A percentile compares a stretch with the other conserved stretches of the same genome.
These are phyloP conservation scores for Prosopis cineraria DNA, from an alignment of 306 rosid genomes.

Conservation along the genomic window DNA sequence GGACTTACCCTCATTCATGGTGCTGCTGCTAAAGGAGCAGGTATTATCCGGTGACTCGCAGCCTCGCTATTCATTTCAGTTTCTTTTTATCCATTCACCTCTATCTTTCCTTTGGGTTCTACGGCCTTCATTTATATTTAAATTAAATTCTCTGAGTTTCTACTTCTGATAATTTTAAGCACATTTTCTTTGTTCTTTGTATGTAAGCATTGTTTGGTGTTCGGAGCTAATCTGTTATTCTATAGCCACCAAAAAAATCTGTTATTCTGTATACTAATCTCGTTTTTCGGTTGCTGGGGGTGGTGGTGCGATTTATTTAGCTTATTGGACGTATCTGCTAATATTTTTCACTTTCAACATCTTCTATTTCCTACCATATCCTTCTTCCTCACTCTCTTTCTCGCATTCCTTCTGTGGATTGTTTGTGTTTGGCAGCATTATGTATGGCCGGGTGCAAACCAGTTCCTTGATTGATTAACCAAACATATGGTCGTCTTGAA, in stretches of 20 bases:
- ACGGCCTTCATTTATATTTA: neutral
- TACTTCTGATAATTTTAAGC: constrained; percentile 4
- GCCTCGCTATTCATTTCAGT: neutral
- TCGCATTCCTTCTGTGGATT: neutral
- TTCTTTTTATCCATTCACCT: neutral
- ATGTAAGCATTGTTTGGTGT: neutral
- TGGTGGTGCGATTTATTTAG: neutral
- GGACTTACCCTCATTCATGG: constrained; percentile 71
- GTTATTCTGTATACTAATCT: neutral
- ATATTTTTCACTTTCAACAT: neutral
- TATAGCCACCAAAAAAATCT: neutral
- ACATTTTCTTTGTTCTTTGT: neutral
- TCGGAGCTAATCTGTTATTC: neutral
- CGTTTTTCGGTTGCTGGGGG: neutral
- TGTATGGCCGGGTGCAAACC: neutral
- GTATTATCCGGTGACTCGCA: constrained; percentile 32
- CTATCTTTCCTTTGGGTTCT: neutral
- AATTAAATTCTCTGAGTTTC: neutral
- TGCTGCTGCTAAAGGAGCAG: constrained; percentile 85
- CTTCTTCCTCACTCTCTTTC: neutral
- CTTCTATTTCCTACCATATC: neutral
- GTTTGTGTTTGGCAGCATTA: neutral
- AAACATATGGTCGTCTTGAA: neutral
- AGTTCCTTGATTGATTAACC: neutral
- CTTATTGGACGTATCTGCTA: neutral